phyloP scores from a whole-genome alignment of 1,284 basidiomycete genomes.

The Melampsora larici-populina region DNA sequence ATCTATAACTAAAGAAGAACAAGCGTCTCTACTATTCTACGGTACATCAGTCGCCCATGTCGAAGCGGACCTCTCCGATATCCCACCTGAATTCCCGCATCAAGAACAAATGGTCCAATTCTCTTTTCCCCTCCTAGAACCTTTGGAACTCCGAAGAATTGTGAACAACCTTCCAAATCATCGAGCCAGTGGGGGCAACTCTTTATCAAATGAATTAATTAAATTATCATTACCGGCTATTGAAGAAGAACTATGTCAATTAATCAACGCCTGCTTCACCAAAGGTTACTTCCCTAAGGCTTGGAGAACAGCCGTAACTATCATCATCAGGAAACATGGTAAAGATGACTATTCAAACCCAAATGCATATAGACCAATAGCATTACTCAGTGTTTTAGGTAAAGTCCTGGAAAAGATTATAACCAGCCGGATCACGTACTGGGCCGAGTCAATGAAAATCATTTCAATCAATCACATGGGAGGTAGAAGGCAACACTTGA shows the following conservation, averaged over 20 bases:
- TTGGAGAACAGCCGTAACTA: not conserved
- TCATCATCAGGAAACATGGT: slow-evolving; percentile 1
- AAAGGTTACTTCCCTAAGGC: not conserved
- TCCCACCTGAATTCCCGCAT: too few species aligned
- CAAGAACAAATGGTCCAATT: too few species aligned
- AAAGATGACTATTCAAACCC: slow-evolving; percentile 11
- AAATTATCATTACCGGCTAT: too few species aligned
- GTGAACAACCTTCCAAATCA: too few species aligned
- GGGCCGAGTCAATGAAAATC: not conserved
- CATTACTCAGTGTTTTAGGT: not conserved
- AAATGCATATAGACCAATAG: not conserved
- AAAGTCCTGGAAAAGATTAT: not conserved
- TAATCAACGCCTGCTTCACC: not conserved
- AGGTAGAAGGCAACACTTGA: not conserved
- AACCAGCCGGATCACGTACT: not conserved
- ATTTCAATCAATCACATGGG: slow-evolving; percentile 1
- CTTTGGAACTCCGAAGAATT: too few species aligned
- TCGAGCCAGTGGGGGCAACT: too few species aligned
- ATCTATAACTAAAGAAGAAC: too few species aligned
- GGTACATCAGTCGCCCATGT: too few species aligned
- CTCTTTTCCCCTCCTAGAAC: too few species aligned
- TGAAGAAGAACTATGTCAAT: not conserved
- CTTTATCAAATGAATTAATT: too few species aligned
- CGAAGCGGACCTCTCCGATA: too few species aligned
- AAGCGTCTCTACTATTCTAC: too few species aligned